Conservation (phyloP, 306 rosid genomes). For the Castanospermum australe region DNA sequence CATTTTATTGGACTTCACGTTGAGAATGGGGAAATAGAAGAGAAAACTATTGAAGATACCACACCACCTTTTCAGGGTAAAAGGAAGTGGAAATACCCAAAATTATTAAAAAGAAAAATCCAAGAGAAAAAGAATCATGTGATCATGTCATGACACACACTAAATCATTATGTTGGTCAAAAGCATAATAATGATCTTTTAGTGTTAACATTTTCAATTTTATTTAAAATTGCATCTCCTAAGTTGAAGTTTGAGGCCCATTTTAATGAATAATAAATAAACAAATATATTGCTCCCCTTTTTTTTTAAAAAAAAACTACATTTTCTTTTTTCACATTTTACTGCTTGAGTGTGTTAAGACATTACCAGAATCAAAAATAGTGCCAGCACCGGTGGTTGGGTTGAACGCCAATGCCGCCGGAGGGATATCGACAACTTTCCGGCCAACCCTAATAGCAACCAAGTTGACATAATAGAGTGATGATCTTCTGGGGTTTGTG, state of each 20-base stretch:
- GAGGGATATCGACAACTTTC: constrained; percentile 73
- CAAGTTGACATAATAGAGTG: constrained; percentile 78
- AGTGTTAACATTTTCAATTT: background rate
- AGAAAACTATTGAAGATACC: background rate
- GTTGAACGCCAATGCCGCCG: constrained; percentile 71
- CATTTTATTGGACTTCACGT: background rate
- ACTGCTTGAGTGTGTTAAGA: background rate
- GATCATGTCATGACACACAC: background rate
- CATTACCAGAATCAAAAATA: constrained; percentile 78
- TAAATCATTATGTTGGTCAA: background rate
- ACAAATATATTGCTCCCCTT: background rate
- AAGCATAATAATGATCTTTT: background rate
- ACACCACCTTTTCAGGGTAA: background rate
- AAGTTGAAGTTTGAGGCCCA: background rate
- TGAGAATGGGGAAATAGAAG: background rate
- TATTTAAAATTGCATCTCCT: background rate
- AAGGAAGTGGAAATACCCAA: background rate
- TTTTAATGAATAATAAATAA: background rate
- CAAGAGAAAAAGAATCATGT: background rate
- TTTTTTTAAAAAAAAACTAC: no score
- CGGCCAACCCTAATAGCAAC: constrained; percentile 72
- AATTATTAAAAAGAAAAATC: background rate
- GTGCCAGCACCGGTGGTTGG: constrained; percentile 87
- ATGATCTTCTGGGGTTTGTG: constrained; percentile 79
- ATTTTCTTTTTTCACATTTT: no score